Percentiles rank a stretch among this genome's conserved stretches.
phyloP scores from a whole-genome alignment of 306 rosid genomes.

The Vigna hirtella region DNA sequence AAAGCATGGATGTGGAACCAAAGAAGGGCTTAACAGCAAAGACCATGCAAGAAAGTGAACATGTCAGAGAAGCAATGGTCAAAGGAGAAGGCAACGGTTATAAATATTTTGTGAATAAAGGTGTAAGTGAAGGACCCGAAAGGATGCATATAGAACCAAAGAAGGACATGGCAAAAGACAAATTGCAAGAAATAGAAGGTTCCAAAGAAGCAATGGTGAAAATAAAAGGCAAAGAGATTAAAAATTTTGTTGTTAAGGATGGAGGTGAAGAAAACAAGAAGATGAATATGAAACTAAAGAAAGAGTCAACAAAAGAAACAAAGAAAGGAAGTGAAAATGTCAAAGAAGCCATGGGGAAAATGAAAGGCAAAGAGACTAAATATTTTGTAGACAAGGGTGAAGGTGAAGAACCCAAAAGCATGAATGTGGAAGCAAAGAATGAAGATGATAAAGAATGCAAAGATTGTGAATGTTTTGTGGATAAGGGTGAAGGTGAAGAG shows the following conservation, averaged over 20 bases:
- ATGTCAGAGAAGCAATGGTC: not conserved
- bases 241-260: not conserved
- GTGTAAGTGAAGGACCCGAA: slow-evolving; percentile 6
- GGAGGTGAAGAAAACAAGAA: slow-evolving; percentile 3
- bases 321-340: not conserved
- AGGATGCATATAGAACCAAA: not conserved
- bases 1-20: not conserved
- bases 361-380: not conserved
- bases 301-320: slow-evolving; percentile 5
- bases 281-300: not conserved
- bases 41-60: slow-evolving; percentile 1
- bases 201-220: not conserved
- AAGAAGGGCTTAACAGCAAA: not conserved
- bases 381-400: not conserved
- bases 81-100: slow-evolving; percentile 5
- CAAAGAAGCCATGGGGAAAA: slow-evolving; percentile 3
- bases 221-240: not conserved
- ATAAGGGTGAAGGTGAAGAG: not conserved
- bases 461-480: not conserved
- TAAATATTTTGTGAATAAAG: slow-evolving; percentile 19
- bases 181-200: slow-evolving; percentile 4
- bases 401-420: slow-evolving; percentile 9
- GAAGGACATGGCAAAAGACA: not conserved
- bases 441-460: not conserved
- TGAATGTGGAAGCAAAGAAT: not conserved